phyloP scores from a whole-genome alignment of 202 grass and related monocot species.

The Carex arenaria region DNA sequence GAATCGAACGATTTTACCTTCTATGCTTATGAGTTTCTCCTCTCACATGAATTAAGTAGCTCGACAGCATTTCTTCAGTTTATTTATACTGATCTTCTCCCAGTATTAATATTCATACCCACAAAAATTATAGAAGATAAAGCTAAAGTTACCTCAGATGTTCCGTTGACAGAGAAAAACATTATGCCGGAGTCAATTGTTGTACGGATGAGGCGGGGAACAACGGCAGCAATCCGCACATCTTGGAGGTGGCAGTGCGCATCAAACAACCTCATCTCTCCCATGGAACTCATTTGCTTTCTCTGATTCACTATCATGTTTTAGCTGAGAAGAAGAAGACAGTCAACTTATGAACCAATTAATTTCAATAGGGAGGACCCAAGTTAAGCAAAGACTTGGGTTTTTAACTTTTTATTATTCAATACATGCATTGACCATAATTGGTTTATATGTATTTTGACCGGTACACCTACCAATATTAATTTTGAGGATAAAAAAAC shows the following conservation, averaged over 20 bases:
- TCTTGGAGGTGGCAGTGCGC: conserved; percentile 91
- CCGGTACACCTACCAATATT: no score
- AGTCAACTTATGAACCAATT: no score
- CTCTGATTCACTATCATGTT: conserved; percentile 1
- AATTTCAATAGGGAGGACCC: neutral
- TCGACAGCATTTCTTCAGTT: neutral
- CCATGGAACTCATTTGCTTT: neutral
- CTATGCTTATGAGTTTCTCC: neutral
- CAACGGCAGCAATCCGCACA: conserved; percentile 37
- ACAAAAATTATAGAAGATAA: neutral
- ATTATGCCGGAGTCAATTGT: conserved; percentile 58
- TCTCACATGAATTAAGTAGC: neutral
- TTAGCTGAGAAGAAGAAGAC: neutral
- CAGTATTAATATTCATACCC: neutral
- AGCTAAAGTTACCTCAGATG: conserved; percentile 45
- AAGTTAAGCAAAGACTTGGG: neutral
- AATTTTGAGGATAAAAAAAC: no score
- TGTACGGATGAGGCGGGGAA: conserved; percentile 47
- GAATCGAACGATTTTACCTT: no score
- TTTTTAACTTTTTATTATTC: no score
- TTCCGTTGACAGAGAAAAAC: conserved; percentile 69
- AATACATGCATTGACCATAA: no score
- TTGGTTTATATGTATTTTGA: no score
- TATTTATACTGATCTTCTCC: neutral
- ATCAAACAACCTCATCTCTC: conserved; percentile 47